These are phyloP conservation scores for Rhododendron simsii DNA, from an alignment of 148 eudicot species.

Conservation along the genomic window DNA sequence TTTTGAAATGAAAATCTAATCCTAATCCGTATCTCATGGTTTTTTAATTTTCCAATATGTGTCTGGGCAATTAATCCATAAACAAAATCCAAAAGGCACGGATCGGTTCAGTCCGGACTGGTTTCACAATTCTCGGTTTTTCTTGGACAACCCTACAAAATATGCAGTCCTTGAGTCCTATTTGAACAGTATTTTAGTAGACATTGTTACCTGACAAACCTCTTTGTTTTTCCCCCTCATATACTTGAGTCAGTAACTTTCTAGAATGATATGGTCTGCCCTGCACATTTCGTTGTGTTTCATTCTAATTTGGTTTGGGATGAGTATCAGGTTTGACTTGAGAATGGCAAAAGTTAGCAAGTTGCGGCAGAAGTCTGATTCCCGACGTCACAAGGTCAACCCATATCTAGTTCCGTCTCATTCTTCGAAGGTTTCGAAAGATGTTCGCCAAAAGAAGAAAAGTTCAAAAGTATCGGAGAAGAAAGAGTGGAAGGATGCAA, in stretches of 20 bases:
- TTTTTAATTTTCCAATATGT: no score
- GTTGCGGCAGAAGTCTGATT: constrained; percentile 30
- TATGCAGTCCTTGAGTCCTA: background rate
- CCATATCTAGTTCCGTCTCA: constrained; percentile 27
- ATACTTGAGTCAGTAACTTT: background rate
- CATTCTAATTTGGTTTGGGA: background rate
- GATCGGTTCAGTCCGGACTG: no score
- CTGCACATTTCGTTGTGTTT: background rate
- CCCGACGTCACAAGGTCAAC: constrained; percentile 19
- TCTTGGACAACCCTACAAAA: background rate
- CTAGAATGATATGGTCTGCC: background rate
- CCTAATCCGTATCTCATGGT: no score
- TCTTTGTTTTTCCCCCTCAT: no score
- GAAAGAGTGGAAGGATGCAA: constrained; percentile 36
- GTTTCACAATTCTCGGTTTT: no score
- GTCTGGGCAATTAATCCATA: no score
- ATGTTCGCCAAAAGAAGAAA: constrained; percentile 29
- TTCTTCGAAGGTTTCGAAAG: constrained; percentile 41
- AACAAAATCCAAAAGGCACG: no score
- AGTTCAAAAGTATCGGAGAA: constrained; percentile 18
- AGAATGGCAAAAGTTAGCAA: constrained; percentile 60
- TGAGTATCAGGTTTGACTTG: constrained; percentile 29
- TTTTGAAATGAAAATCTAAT: no score
- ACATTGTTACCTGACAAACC: background rate
- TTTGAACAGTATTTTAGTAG: background rate